phyloP scores from a whole-genome alignment of 2,329 filamentous ascomycete genomes.

The Diaporthe eres region DNA sequence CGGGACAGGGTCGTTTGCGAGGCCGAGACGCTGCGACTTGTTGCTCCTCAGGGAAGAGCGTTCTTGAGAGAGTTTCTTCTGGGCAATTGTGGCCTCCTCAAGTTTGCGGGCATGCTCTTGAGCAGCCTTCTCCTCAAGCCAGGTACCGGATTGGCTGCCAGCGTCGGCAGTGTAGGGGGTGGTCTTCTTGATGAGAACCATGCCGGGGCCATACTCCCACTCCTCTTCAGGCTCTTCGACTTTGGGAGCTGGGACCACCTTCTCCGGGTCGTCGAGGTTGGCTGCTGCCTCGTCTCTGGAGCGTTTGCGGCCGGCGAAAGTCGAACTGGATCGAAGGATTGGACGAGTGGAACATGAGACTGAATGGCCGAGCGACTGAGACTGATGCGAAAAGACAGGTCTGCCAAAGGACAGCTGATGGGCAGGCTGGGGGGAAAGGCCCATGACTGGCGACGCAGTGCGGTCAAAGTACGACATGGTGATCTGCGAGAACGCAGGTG shows the following conservation, averaged over 20 bases:
- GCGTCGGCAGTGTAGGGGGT: constrained; percentile 71
- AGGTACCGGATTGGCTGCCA: constrained; percentile 78
- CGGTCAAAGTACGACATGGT: constrained; percentile 62
- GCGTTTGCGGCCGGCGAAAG: constrained; percentile 78
- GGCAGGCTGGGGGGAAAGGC: constrained; percentile 60
- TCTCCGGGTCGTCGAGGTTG: constrained; percentile 73
- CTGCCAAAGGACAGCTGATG: constrained; percentile 58
- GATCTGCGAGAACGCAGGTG: constrained; percentile 45
- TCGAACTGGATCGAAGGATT: constrained; percentile 46
- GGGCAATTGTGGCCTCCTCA: constrained; percentile 57
- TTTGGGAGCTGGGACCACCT: constrained; percentile 57
- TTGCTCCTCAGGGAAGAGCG: constrained; percentile 70
- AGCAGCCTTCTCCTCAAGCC: constrained; percentile 77
- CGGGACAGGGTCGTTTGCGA: constrained; percentile 43
- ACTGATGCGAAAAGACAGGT: constrained; percentile 56
- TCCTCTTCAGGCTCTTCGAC: constrained; percentile 72
- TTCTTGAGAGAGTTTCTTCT: constrained; percentile 63
- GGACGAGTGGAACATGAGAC: constrained; percentile 51
- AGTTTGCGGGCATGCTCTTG: constrained; percentile 60
- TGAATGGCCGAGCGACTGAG: constrained; percentile 53
- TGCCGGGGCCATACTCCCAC: constrained; percentile 79
- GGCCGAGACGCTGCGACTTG: constrained; percentile 77
- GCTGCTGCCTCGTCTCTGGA: constrained; percentile 80
- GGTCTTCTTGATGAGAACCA: constrained; percentile 78
- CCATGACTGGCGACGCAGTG: constrained; percentile 62